Evolutionary conservation across 164 flowering plant genomes (phyloP).

Genomic region (Litsea cubeba): DNA sequence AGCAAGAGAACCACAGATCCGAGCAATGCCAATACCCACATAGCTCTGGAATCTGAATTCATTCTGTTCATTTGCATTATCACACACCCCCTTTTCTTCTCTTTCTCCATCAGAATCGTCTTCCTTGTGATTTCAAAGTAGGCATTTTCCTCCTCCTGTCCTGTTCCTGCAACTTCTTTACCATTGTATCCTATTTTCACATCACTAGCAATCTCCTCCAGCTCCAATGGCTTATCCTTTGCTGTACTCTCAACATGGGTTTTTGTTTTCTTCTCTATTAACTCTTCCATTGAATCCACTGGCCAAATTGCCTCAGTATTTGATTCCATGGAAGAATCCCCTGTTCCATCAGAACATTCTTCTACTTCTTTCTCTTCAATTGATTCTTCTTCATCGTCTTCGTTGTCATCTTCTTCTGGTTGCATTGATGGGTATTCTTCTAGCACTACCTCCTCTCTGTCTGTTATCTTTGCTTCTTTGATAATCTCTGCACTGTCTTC

Average conservation of each 20-base stretch:
- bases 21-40: background rate
- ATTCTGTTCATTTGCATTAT: background rate
- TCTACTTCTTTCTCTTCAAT: conserved; percentile 10
- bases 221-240: background rate
- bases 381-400: background rate
- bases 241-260: background rate
- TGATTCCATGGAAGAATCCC: conserved; percentile 25
- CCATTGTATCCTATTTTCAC: background rate
- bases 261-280: conserved; percentile 5
- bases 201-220: too few relatives aligned
- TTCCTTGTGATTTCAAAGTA: background rate
- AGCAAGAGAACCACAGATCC: background rate
- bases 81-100: background rate
- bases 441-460: background rate
- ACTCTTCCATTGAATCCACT: conserved; percentile 16
- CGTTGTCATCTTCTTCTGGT: background rate
- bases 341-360: conserved; percentile 18
- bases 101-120: background rate
- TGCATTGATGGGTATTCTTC: conserved; percentile 1
- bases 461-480: background rate
- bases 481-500: background rate
- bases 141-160: background rate
- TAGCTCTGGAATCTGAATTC: background rate
- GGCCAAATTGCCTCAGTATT: conserved; percentile 33
- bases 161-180: background rate